Base-by-base conservation (phyloP, 78 protist genomes). In the Protostelium mycophagum region DNA sequence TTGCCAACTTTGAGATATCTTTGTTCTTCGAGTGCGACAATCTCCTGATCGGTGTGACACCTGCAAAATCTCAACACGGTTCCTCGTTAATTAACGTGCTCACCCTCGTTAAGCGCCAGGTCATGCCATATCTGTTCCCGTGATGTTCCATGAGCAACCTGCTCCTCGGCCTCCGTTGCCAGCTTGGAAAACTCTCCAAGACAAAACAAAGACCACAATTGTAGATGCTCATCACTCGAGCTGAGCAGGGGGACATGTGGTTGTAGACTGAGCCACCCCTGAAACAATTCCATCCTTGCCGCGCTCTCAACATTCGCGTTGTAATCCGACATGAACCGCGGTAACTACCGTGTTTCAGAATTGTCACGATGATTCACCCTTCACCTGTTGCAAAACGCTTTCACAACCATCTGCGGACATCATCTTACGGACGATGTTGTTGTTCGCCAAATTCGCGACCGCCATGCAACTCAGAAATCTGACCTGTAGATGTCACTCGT, bases 341-440 rank as follows among this genome's bases (percentile, higher is more conserved):
- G 5, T 16, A 51, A 51, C 73, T 51, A 16, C 16, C 31, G 5
- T 51, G 31, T 51, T 16, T 51, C 73, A 51, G 73, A 5, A 25
- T 51, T 51, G 16, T 51, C 73, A 51, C 16, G 73, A 51, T 51
- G 73, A 16, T 51, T 5, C 16, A 51, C 73, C 5, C 16, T 25
- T 51, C 73, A 51, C 73, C 73, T 51, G 73, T 51, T 51, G 73
- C 73, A 51, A 51, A 51, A 51, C 73, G 73, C 73, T 51, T 51
- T 51, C 73, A 51, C 73, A 51, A 51, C 73, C 73, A 16, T 51
- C 73, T 5, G 73, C 73, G 16, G 73, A 51, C 31, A 51, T 51
- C 73, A 51, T 51, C 73, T 51, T 51, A 25, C 73, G 73, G 16
- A 51, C 73, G 31, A 51, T 25, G 16, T 51, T 5, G 16, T 51